These are phyloP conservation scores for Luzula sylvatica DNA, from an alignment of 176 grass and related monocot species.

Conservation along the genomic window DNA sequence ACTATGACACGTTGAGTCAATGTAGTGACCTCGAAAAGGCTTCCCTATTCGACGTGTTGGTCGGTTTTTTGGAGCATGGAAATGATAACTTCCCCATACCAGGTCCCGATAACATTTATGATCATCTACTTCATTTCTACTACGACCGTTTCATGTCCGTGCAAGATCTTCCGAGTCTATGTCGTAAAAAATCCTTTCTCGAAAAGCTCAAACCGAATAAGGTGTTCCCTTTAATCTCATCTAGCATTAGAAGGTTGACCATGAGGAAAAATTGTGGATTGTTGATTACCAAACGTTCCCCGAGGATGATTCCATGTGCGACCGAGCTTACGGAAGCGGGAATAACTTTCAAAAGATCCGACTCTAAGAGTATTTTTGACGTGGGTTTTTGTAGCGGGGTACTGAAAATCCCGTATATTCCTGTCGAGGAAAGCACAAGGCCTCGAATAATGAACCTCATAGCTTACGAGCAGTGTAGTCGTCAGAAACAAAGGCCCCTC, in stretches of 20 bases:
- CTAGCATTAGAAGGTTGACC: not conserved
- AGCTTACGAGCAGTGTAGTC: constrained; percentile 13
- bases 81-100: not conserved
- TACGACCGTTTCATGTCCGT: constrained; percentile 11
- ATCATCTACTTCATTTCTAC: constrained; percentile 22
- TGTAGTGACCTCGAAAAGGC: constrained; percentile 1
- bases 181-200: not conserved
- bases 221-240: not conserved
- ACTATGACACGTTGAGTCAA: not conserved
- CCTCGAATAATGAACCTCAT: constrained; percentile 18
- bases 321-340: constrained; percentile 22
- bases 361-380: constrained; percentile 1
- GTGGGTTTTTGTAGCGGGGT: constrained; percentile 7
- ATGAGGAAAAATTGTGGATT: not conserved
- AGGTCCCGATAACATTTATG: not conserved
- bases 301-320: constrained; percentile 15
- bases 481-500: not conserved
- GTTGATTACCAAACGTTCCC: not conserved
- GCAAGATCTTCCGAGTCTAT: not conserved
- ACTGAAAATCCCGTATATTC: not conserved
- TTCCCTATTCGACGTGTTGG: not conserved
- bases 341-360: constrained; percentile 11
- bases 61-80: not conserved
- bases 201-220: not conserved
- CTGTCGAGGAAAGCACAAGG: constrained; percentile 9